Evolutionary conservation across 805 yeast species (phyloP).

Genomic region (Wickerhamiella sorbophila): DNA sequence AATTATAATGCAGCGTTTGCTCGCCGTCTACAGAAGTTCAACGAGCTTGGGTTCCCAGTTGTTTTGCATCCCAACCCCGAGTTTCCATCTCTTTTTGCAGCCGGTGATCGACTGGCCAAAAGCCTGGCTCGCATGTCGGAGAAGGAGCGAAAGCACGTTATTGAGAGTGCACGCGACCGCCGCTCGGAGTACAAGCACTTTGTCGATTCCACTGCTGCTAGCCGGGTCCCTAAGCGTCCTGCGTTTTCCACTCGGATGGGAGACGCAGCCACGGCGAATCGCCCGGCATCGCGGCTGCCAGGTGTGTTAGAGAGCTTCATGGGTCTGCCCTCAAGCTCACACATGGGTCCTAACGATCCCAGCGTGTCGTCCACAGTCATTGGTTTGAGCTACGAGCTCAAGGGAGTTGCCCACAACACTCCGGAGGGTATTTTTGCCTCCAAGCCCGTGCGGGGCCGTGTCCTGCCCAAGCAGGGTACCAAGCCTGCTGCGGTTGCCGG

Average conservation of each 20-base stretch:
- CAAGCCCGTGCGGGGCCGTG: conserved; percentile 19
- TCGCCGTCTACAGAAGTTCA: conserved; percentile 20
- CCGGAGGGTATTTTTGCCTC: conserved; percentile 19
- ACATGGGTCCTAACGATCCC: background rate
- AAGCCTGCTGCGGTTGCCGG: conserved; percentile 20
- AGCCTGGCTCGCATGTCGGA: conserved; percentile 5
- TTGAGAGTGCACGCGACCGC: conserved; percentile 9
- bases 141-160: conserved; percentile 13
- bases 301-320: conserved; percentile 1
- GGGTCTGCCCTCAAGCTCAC: conserved; percentile 4
- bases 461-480: conserved; percentile 8
- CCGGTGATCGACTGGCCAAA: conserved; percentile 8
- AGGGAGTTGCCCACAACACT: conserved; percentile 22
- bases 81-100: conserved; percentile 12
- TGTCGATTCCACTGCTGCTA: background rate
- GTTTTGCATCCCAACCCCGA: conserved; percentile 3
- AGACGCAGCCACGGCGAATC: conserved; percentile 8
- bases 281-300: conserved; percentile 1
- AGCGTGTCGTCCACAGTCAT: conserved; percentile 6
- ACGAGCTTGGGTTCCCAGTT: conserved; percentile 20
- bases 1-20: conserved; percentile 18
- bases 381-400: conserved; percentile 23
- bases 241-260: conserved; percentile 1
- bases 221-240: background rate
- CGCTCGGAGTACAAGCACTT: conserved; percentile 9